Base-by-base conservation (phyloP, 768 basidiomycete genomes). In the Lactarius tabidus region DNA sequence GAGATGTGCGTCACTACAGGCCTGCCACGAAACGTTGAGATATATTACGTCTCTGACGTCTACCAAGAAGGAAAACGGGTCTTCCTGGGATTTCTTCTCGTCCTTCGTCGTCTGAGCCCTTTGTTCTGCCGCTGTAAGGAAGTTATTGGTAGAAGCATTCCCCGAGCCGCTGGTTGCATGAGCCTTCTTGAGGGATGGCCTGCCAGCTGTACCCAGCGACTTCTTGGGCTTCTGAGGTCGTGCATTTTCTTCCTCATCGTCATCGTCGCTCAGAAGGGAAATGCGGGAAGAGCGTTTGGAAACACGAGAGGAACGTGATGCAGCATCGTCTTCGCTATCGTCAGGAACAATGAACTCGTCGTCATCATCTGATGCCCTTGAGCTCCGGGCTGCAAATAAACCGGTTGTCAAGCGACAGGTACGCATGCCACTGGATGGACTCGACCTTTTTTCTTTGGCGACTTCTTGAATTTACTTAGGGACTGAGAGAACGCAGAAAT, bases 101-200 rank as follows among this genome's bases (percentile, higher is more conserved):
- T 85, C 85, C 74, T 93, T 96, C 74, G 87, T 89, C 41, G 85
- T 83, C 71, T 87, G 84, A 55, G 85, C 82, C 7, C 89, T 82
- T 68, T 82, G 82, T 73, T 95, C 94, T 2, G 95, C 94, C 8
- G 87, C 87, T 18, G 94, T 96, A 62, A 95, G 78, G 76, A 95
- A 91, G 10, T 76, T 74, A 48, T 74, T 76, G 41, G 73, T 73
- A 6, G 60, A 73, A 29, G 77, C 65, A 52, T 72, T 71, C 29
- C 58, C 60, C 17, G 52, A 17, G 51, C 59, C 45, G 18, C 74
- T 74, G 31, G 73, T 70, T 20, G 74, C 60, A n/a, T 69, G 67
- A 6, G 75, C 71, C 39, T 74, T 78, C 68, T 73, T 75, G 20
- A 73, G 67, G 18, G 75, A 51, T 35, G 77, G 74, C 53, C 77